Evolutionary conservation across 2,329 filamentous ascomycete species (phyloP), one percentile per base, ranked within the genome.

Genomic region (Aspergillus costaricaensis): DNA sequence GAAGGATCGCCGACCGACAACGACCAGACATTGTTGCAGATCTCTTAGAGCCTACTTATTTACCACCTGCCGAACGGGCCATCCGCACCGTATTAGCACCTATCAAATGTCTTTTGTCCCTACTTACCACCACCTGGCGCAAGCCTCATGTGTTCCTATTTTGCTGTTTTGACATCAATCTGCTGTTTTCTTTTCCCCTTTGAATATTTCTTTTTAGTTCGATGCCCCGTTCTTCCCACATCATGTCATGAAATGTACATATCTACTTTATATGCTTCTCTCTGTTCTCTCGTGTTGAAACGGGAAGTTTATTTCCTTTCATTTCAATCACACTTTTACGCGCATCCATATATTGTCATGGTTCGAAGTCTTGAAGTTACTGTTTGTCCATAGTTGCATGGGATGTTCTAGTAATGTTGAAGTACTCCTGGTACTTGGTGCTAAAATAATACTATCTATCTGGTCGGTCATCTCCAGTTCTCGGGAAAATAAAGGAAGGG

Each of bases 191-290:
- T 9, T 52, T 52, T 23, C 30, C 4, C 27, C n/a, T 36, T 17
- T 19, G 27, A 27, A 27, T 23, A 30, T 21, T 55, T 7, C 10
- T 14, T 32, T 32, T 58, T 70, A n/a, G 23, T 50, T 50, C 41
- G 17, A 44, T 23, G 41, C 41, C 47, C 47, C 23, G 32, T 14
- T 36, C 32, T 36, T 36, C 32, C 32, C 25, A 30, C 15, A n/a
- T 50, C 65, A 63, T 64, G 63, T 69, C 56, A 70, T 69, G 71
- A 72, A 68, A 64, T 73, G 72, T 73, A 74, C 68, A 74, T 72
- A 72, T 61, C 63, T 67, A 63, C 44, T 56, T 41, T 47, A 47
- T 55, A 56, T 47, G 41, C 55, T 55, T 62, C 14, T 23, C 57
- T 48, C 14, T 15, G 48, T 49, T 50, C 51, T 12, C 5, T 17